Conservation (phyloP, 129 eudicot genomes). For the Pseudognaphalium luteoalbum region DNA sequence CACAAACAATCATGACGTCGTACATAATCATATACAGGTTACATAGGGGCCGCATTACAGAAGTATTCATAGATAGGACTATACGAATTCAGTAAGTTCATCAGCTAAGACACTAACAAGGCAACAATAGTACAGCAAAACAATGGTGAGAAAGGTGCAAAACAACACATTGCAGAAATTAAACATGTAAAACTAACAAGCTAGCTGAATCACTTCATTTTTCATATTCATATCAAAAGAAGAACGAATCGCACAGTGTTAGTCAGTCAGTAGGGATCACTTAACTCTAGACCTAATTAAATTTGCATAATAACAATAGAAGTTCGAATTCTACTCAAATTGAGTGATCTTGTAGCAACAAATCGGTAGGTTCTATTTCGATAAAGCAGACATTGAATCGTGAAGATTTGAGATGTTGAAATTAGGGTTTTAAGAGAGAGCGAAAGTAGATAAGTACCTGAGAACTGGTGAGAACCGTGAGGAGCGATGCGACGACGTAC, state of each 20-base stretch:
- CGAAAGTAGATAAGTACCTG: slow-evolving; percentile 48
- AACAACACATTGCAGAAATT: neutral
- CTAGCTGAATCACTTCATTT: slow-evolving; percentile 10
- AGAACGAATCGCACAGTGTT: neutral
- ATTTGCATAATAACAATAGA: neutral
- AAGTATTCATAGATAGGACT: neutral
- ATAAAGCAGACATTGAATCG: neutral
- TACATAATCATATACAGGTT: neutral
- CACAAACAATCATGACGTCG: neutral
- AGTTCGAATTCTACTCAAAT: slow-evolving; percentile 8
- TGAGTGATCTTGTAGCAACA: neutral
- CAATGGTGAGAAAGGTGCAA: neutral
- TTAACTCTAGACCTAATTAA: neutral
- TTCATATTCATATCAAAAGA: too few species aligned
- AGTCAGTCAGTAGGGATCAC: slow-evolving; percentile 15
- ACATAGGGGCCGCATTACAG: neutral
- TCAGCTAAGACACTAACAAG: neutral
- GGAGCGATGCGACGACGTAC: slow-evolving; percentile 95
- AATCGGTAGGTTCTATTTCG: neutral
- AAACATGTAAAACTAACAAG: neutral
- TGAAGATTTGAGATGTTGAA: neutral
- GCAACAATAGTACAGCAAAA: neutral
- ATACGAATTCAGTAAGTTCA: neutral
- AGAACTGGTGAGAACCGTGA: slow-evolving; percentile 94
- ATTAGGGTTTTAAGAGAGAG: slow-evolving; percentile 23